Evolutionary conservation across 1,139 yeast genomes (phyloP).

Genomic region (Hemisphaericaspora subhashii): DNA sequence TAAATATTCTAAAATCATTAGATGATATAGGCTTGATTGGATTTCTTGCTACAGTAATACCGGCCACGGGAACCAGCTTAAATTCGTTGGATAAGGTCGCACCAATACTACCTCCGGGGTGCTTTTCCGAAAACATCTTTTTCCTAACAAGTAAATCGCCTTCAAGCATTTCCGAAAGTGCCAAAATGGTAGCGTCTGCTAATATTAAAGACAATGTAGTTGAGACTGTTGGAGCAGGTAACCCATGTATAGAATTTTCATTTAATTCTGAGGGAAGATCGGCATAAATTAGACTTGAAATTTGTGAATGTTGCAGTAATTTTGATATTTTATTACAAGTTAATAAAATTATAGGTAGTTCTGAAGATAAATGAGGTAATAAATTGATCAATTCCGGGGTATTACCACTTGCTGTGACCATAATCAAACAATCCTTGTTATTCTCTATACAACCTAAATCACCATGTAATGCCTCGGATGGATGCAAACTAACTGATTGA

Average conservation of each 20-base stretch:
- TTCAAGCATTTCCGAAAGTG: slow-evolving; percentile 67
- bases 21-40: neutral
- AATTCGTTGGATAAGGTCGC: slow-evolving; percentile 34
- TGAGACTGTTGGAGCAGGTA: slow-evolving; percentile 87
- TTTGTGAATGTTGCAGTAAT: slow-evolving; percentile 44
- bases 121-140: slow-evolving; percentile 63
- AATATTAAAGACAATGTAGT: slow-evolving; percentile 75
- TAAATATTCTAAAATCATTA: neutral
- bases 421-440: slow-evolving; percentile 57
- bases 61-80: slow-evolving; percentile 6
- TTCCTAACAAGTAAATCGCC: slow-evolving; percentile 55
- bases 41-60: neutral
- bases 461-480: slow-evolving; percentile 88
- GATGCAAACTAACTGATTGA: slow-evolving; percentile 68
- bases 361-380: slow-evolving; percentile 56
- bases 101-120: slow-evolving; percentile 93
- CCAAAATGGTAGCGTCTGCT: slow-evolving; percentile 77
- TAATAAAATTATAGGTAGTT: slow-evolving; percentile 58
- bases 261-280: slow-evolving; percentile 57
- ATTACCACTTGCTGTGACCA: slow-evolving; percentile 80
- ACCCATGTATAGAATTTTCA: slow-evolving; percentile 71
- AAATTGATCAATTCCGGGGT: slow-evolving; percentile 71
- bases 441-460: slow-evolving; percentile 74
- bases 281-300: slow-evolving; percentile 57
- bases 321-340: slow-evolving; percentile 58